Evolutionary conservation across 176 grass and related monocot genomes (phyloP), one percentile per base, ranked within the genome.

Genomic region (Neostapfia colusana): DNA sequence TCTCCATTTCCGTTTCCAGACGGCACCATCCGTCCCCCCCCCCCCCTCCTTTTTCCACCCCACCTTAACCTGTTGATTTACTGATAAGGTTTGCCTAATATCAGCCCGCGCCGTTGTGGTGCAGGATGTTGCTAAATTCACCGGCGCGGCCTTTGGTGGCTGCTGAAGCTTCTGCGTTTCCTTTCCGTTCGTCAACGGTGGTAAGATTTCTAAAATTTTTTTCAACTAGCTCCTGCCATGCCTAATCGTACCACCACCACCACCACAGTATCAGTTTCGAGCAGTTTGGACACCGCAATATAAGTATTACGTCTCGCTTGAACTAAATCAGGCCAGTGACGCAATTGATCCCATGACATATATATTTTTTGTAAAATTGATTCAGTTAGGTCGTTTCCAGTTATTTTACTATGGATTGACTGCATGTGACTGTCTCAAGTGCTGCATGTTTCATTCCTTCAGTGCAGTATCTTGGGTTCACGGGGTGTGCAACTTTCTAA

Each of bases 181-280:
- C 17, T 70, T 80, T 81, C 63, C 83, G 64, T 26, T 37, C 79
- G 54, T 37, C 79, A 60, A 50, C 78, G 54, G 91, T 93, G 54
- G 91, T 93, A 88, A 88, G 85, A 86, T 54, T n/a, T 38, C 63
- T 20, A 18, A n/a, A n/a, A n/a, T n/a, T n/a, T n/a, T 62, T 40
- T 82, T 82, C 16, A 45, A 6, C 13, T 59, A 78, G n/a, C 27
- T 69, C 68, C 7, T 63, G 5, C 14, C 31, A 31, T 28, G 25
- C 26, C 57, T 28, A 59, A 59, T 59, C 10, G 24, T 14, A 59
- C 23, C 23, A 59, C 57, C 0, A 31, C 0, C 13, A 53, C n/a
- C n/a, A n/a, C n/a, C n/a, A n/a, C n/a, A n/a, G 9, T 27, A 8
- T 27, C 57, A 60, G 12, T 65, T 8, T 73, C 34, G 13, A n/a